A percentile compares a stretch with the other conserved stretches of the same genome.
phyloP scores from a whole-genome alignment of 306 rosid genomes.

The Astragalus membranaceus region DNA sequence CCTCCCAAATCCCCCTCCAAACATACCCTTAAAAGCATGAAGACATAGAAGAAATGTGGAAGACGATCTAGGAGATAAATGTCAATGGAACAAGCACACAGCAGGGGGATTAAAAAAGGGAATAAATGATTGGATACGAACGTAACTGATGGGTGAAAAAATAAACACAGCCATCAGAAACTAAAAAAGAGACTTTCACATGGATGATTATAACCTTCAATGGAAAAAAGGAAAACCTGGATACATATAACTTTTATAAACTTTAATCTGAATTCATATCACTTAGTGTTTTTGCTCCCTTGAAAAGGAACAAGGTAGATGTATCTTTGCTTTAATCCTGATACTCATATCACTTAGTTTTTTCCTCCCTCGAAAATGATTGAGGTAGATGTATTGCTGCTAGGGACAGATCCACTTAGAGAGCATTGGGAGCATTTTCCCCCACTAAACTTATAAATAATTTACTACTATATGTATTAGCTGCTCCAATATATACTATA shows the following conservation, averaged over 20 bases:
- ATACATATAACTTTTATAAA: not conserved
- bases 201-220: too few relatives aligned
- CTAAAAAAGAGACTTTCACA: too few relatives aligned
- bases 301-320: not conserved
- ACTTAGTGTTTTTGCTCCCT: not conserved
- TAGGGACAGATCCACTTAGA: too few relatives aligned
- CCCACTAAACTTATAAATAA: too few relatives aligned
- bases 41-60: not conserved
- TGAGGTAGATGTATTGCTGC: not conserved
- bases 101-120: not conserved
- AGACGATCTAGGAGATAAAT: not conserved
- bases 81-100: not conserved
- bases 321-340: not conserved
- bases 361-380: not conserved
- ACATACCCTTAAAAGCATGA: not conserved
- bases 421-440: too few relatives aligned
- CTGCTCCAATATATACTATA: too few relatives aligned
- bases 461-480: too few relatives aligned
- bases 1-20: too few relatives aligned
- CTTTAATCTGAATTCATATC: not conserved
- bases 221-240: not conserved
- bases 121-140: not conserved
- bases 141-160: not conserved
- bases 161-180: not conserved
- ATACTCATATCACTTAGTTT: not conserved